Conservation (phyloP, 2,329 filamentous ascomycete species). For the Dactylonectria estremocensis region DNA sequence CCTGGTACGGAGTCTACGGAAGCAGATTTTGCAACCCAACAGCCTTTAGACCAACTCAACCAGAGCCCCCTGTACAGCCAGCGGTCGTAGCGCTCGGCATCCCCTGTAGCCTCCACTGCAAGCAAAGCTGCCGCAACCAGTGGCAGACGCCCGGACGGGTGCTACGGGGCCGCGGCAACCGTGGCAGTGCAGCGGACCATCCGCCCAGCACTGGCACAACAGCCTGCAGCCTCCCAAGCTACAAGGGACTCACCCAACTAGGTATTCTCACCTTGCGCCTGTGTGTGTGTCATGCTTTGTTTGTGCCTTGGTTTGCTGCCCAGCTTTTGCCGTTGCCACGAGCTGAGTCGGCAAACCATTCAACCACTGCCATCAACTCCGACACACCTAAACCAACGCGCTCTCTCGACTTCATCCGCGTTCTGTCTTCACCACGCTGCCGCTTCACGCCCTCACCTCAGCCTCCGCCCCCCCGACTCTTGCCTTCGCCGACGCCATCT, state of each 20-base stretch:
- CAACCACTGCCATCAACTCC: conserved; percentile 4
- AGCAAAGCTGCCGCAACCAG: conserved; percentile 1
- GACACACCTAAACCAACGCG: neutral
- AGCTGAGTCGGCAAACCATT: conserved; percentile 2
- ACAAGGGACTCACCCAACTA: conserved; percentile 9
- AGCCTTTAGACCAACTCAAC: neutral
- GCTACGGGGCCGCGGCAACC: conserved; percentile 20
- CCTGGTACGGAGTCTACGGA: neutral
- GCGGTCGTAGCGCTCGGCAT: conserved; percentile 4
- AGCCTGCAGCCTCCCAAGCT: conserved; percentile 10
- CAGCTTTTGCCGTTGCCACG: neutral
- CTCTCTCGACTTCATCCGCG: neutral
- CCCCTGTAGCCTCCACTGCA: conserved; percentile 24
- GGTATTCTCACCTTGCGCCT: conserved; percentile 9
- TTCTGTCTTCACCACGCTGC: conserved; percentile 10
- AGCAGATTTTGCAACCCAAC: neutral
- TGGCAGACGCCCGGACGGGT: conserved; percentile 18
- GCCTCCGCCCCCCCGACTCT: neutral
- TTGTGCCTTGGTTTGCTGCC: conserved; percentile 16
- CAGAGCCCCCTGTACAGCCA: conserved; percentile 8
- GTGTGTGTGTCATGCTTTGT: conserved; percentile 26
- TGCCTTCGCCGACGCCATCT: conserved; percentile 15
- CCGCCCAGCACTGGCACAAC: conserved; percentile 17
- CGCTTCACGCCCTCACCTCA: conserved; percentile 9
- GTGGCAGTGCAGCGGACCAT: conserved; percentile 33